phyloP scores from a whole-genome alignment of 352 stramenopile genomes.

The Phytophthora fragariae region DNA sequence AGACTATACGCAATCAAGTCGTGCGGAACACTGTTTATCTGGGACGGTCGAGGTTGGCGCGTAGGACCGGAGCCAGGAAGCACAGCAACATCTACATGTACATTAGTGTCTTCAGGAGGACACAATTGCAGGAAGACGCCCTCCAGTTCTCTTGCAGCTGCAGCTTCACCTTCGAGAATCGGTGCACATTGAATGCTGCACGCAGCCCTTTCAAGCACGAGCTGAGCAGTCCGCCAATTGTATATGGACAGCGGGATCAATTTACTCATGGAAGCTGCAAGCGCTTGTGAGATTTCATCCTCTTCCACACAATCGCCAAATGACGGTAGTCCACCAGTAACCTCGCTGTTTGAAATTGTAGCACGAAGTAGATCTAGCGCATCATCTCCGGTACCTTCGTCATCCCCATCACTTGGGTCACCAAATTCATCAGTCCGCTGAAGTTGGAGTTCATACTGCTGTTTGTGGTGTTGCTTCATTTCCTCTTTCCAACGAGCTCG shows the following conservation, averaged over 20 bases:
- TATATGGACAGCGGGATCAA: conserved; percentile 68
- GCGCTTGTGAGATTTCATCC: conserved; percentile 73
- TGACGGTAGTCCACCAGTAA: conserved; percentile 38
- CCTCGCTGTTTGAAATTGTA: conserved; percentile 36
- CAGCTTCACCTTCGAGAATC: conserved; percentile 58
- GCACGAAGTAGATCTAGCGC: conserved; percentile 13
- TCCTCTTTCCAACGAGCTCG: conserved; percentile 59
- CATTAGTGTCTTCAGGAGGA: conserved; percentile 28
- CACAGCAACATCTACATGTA: conserved; percentile 24
- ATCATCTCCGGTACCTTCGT: conserved; percentile 33
- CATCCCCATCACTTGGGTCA: conserved; percentile 31
- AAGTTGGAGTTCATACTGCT: conserved; percentile 38
- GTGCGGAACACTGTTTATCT: conserved; percentile 48
- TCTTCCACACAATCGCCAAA: conserved; percentile 72
- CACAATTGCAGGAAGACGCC: conserved; percentile 65
- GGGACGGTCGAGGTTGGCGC: conserved; percentile 31
- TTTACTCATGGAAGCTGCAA: conserved; percentile 60
- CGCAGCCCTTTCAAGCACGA: conserved; percentile 62
- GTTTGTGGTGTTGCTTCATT: conserved; percentile 35
- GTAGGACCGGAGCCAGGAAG: conserved; percentile 12
- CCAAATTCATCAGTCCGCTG: conserved; percentile 36
- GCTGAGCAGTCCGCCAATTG: conserved; percentile 78
- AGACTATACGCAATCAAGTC: conserved; percentile 68
- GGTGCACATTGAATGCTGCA: conserved; percentile 62
- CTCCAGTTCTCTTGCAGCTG: conserved; percentile 56